Base-by-base conservation (phyloP, 441 rosid species). In the Gossypium laxum region DNA sequence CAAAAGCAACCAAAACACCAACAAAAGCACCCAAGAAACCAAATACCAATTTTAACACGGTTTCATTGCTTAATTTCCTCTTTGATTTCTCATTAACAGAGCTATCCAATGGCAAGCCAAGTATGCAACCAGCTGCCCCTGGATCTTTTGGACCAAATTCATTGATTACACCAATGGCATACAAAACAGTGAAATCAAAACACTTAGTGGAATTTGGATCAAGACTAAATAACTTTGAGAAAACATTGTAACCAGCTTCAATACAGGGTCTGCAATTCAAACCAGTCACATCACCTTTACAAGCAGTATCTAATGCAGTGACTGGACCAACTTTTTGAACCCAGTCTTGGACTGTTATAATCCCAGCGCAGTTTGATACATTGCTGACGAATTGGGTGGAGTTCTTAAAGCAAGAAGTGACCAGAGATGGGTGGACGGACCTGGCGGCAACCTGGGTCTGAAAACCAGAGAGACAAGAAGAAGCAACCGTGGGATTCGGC, bases 241-340 rank as follows among this genome's bases (percentile, higher is more conserved):
- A 51, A 62, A 87, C 84, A 67, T 50, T 67, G 3, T 70, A 2
- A 1, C 91, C 88, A 0, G 89, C 91, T 2, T 85, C 84, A 1
- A 75, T n/a, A 61, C 91, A 87, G 6, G 84, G 69, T 52, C 87
- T 76, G 72, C 91, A 87, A 41, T 43, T 81, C 19, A 78, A 57
- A 1, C 52, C 64, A 5, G 70, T 18, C 55, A 87, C 2, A 45
- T 84, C 82, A 3, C 83, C 83, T 38, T 54, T 72, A 69, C 91
- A 87, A 55, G 86, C 71, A 2, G 80, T 57, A 30, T 85, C 79
- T 19, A 87, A 68, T 1, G 74, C 14, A 17, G 83, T 84, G 1
- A 26, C 32, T 6, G 72, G 63, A 5, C 88, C 85, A 3, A 82
- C 69, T 71, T 70, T 78, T 6, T 78, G 70, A 1, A 26, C 63